phyloP scores from a whole-genome alignment of 495 filamentous ascomycete genomes.

The Daldinia caldariorum region DNA sequence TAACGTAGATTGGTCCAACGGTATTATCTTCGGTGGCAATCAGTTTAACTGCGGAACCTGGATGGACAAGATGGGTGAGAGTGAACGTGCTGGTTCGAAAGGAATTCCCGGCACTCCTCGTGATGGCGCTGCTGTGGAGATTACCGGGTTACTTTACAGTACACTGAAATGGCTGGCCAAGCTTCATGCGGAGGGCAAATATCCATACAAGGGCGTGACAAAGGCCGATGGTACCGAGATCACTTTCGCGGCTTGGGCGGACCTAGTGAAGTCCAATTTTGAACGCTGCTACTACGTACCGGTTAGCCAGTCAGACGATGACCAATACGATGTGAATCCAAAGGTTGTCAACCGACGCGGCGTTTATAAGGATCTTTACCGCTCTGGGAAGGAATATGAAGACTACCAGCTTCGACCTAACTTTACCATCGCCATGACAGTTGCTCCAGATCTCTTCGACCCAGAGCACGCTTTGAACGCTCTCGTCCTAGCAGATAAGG shows the following conservation, averaged over 20 bases:
- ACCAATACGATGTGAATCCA: conserved; percentile 80
- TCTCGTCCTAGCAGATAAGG: conserved; percentile 79
- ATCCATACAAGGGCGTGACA: conserved; percentile 75
- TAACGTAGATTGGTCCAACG: conserved; percentile 90
- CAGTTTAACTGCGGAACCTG: conserved; percentile 97
- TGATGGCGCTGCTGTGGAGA: conserved; percentile 95
- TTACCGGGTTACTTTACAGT: conserved; percentile 91
- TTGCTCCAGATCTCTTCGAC: conserved; percentile 87
- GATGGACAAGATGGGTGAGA: conserved; percentile 99
- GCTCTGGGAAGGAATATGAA: conserved; percentile 91
- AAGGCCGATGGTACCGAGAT: conserved; percentile 67
- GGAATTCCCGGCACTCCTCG: conserved; percentile 95
- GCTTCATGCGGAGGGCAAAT: conserved; percentile 72
- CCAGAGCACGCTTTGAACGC: conserved; percentile 78
- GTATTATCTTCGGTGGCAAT: conserved; percentile 92
- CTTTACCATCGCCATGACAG: conserved; percentile 95
- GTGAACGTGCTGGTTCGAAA: conserved; percentile 86
- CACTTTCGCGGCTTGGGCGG: conserved; percentile 82
- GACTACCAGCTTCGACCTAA: conserved; percentile 97
- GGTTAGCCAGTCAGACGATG: conserved; percentile 70
- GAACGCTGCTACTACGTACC: conserved; percentile 92
- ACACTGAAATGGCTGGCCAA: conserved; percentile 79
- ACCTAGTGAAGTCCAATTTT: conserved; percentile 83
- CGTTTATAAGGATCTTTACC: conserved; percentile 97
- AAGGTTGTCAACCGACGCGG: conserved; percentile 84